Base-by-base conservation (phyloP, 768 basidiomycete species). In the Xanthoconium stramineum region DNA sequence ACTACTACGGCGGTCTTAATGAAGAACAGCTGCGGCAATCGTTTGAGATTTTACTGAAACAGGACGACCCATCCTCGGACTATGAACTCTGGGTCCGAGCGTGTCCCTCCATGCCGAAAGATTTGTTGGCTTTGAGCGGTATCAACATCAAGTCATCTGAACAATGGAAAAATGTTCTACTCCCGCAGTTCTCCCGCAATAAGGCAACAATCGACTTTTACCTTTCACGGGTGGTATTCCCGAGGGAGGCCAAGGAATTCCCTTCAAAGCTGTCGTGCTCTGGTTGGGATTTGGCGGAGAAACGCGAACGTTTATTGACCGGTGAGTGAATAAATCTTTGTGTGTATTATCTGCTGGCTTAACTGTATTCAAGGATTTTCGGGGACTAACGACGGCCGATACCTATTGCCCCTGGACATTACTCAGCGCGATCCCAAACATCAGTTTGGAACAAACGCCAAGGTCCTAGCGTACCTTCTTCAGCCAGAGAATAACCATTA, bases 401-500 rank as follows among this genome's bases (percentile, higher is more conserved):
- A 82, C 50, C 60, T 68, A 12, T 51, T 78, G 12, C 76, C 76
- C 0, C 56, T 67, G 0, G 65, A 74, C 3, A 73, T 77, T 13
- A 48, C 55, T 7, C 72, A 74, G 45, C 53, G 43, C 8, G 73
- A 73, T 40, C 61, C 62, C 0, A 52, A 61, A 12, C 64, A 64
- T 47, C 72, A 73, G 36, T 63, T 55, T 6, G 67, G 73, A 30
- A 83, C 82, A 2, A 83, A 82, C 45, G 83, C 83, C 0, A 71
- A 69, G 60, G 62, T 68, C 51, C 53, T 74, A 4, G 50, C 64
- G 0, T 69, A 73, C 30, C 63, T 74, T 14, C 54, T 75, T 1
- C 72, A 63, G 24, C 64, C 60, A 36, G 54, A 68, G 52, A 55
- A 56, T 28, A 50, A 59, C 47, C 17, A 61, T 57, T 59, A 68